Conservation (phyloP, 306 rosid species). For the Trifolium dubium region DNA sequence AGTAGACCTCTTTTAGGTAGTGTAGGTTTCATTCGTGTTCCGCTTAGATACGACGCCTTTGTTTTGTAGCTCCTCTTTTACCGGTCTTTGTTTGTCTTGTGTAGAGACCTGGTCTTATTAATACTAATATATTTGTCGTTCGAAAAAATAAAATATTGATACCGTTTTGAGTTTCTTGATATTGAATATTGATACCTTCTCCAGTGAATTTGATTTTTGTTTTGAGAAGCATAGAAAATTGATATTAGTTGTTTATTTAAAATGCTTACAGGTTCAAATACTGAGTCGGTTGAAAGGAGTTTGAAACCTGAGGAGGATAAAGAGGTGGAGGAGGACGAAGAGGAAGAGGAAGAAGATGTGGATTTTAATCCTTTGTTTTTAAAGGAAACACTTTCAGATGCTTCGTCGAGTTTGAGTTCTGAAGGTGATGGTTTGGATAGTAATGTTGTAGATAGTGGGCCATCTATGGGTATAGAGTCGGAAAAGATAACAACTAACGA, state of each 20-base stretch:
- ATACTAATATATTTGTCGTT: too few species aligned
- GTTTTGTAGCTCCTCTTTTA: too few species aligned
- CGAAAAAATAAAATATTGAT: neutral
- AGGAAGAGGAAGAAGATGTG: conserved; percentile 73
- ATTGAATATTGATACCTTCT: neutral
- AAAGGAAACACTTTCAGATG: conserved; percentile 78
- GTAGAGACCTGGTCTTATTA: too few species aligned
- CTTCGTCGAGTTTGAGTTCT: conserved; percentile 89
- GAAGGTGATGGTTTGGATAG: conserved; percentile 76
- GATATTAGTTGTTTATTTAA: conserved; percentile 35
- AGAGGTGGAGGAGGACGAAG: conserved; percentile 58
- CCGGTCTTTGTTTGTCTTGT: too few species aligned
- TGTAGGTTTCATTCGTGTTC: too few species aligned
- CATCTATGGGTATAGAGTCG: conserved; percentile 41
- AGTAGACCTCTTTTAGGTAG: too few species aligned
- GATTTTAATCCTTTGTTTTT: conserved; percentile 75
- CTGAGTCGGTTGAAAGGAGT: conserved; percentile 42
- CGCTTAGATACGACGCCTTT: too few species aligned
- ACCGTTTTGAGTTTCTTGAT: conserved; percentile 15
- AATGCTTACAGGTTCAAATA: conserved; percentile 55
- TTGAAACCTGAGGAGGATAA: conserved; percentile 50
- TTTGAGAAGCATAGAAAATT: conserved; percentile 22
- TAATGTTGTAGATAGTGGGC: conserved; percentile 51
- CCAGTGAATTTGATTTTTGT: conserved; percentile 33
- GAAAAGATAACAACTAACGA: conserved; percentile 38